Percentiles rank a stretch among this genome's conserved stretches.
Evolutionary conservation across 192 early-diverging fungal genomes (phyloP).

Genomic region (Rhizoclosmatium globosum): DNA sequence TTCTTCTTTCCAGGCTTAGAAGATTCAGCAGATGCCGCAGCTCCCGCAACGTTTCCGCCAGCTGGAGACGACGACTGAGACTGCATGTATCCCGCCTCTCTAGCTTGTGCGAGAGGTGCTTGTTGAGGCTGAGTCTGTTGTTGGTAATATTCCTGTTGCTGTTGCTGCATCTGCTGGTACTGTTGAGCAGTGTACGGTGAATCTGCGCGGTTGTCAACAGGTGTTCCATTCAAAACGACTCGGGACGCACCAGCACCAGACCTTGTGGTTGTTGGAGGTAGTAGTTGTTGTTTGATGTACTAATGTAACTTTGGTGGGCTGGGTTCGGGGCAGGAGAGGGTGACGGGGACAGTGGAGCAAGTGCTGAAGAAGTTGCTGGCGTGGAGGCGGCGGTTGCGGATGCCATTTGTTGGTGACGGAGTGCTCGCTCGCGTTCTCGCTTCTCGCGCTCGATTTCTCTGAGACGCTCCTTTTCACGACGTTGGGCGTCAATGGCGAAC

Average conservation of each 20-base stretch:
- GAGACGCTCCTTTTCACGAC: constrained; percentile 54
- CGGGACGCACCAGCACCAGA: not conserved
- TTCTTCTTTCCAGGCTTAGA: constrained; percentile 6
- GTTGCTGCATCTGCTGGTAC: not conserved
- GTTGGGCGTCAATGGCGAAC: constrained; percentile 63
- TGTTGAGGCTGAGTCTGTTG: not conserved
- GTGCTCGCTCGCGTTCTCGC: constrained; percentile 45
- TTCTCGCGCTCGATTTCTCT: constrained; percentile 54
- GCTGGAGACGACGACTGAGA: not conserved
- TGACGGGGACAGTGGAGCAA: constrained; percentile 12
- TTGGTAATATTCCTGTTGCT: constrained; percentile 4
- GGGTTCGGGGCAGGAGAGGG: constrained; percentile 9
- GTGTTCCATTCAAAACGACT: constrained; percentile 1
- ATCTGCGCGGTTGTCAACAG: not conserved
- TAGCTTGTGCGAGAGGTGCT: not conserved
- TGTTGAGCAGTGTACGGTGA: not conserved
- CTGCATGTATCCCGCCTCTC: not conserved
- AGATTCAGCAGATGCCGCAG: not conserved
- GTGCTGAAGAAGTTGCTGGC: not conserved
- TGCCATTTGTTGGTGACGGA: constrained; percentile 32
- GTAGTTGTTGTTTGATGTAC: not conserved
- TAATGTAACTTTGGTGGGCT: constrained; percentile 9
- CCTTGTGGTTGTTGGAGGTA: not conserved
- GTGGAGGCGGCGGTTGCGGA: not conserved
- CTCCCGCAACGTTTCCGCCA: constrained; percentile 1